Evolutionary conservation across 805 yeast genomes (phyloP).

Genomic region (Wickerhamiella qilinensis): DNA sequence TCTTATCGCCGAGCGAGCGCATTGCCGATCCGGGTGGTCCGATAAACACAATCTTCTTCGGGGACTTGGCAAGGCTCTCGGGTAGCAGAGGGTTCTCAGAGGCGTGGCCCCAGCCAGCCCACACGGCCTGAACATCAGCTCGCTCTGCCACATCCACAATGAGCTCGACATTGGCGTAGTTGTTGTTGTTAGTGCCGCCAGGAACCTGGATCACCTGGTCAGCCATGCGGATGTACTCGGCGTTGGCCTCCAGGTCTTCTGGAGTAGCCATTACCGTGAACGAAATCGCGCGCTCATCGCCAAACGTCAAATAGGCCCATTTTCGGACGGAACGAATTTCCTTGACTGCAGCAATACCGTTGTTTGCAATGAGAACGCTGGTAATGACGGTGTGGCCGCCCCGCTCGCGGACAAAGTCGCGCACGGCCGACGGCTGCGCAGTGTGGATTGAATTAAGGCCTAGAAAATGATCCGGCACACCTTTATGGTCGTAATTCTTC

Average conservation of each 20-base stretch:
- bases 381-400: constrained; percentile 93
- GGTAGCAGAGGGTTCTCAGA: constrained; percentile 96
- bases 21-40: constrained; percentile 99
- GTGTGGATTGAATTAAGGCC: constrained; percentile 65
- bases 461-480: constrained; percentile 54
- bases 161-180: constrained; percentile 93
- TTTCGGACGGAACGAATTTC: constrained; percentile 94
- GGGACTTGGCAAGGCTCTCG: constrained; percentile 84
- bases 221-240: constrained; percentile 97
- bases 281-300: constrained; percentile 81
- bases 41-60: constrained; percentile 77
- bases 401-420: constrained; percentile 68
- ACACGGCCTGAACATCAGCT: constrained; percentile 91
- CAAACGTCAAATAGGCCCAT: constrained; percentile 99
- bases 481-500: constrained; percentile 17
- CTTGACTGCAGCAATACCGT: constrained; percentile 98
- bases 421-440: constrained; percentile 57
- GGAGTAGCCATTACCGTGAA: constrained; percentile 99
- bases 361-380: constrained; percentile 77
- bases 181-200: constrained; percentile 97
- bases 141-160: constrained; percentile 97
- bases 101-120: constrained; percentile 99
- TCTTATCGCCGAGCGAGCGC: constrained; percentile 99
- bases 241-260: constrained; percentile 93
- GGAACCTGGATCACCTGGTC: constrained; percentile 97